Evolutionary conservation across 164 flowering plant species (phyloP), one percentile per base, ranked within the genome.

Genomic region (Akebia trifoliata): DNA sequence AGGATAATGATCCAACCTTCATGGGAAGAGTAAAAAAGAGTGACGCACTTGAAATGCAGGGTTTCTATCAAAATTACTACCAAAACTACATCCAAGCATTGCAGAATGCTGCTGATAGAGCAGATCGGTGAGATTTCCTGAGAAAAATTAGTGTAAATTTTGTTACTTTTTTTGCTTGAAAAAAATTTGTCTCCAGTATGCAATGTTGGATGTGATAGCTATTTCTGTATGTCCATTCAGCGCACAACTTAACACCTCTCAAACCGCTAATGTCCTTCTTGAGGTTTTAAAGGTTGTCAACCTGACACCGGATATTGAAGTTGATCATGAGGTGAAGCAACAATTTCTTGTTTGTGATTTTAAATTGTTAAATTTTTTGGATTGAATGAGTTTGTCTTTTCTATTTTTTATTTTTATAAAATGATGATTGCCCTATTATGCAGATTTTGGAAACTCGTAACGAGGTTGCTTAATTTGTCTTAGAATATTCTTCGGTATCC

Each of bases 41-140:
- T 77, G 94, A 87, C 75, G 97, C 97, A 25, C 95, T 97, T 50
- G 99, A 94, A 76, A 94, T 94, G 99, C 97, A 90, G 74, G 86
- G 83, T 69, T 94, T 88, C 75, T 94, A 94, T 73, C 96, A 88
- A 46, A 93, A 90, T 49, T 94, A 94, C 68, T 94, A 94, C 79
- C 83, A 82, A 68, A 86, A 90, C 57, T 94, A 94, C 64, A 90
- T 94, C 52, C 86, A 88, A 66, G 97, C 97, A 42, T 76, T 94
- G 74, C 91, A 85, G 61, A 84, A 81, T 74, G 91, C 88, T 60
- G 95, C 96, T 59, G 96, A 84, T 66, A 87, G 82, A 74, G 95
- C 96, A 64, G 97, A 94, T 57, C 87, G 97, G 97, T 90, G 39
- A 56, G 81, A n/a, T 65, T 67, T 26, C 5, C 31, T 56, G 24